phyloP scores from a whole-genome alignment of 495 filamentous ascomycete species.

The Xylaria intraflava region DNA sequence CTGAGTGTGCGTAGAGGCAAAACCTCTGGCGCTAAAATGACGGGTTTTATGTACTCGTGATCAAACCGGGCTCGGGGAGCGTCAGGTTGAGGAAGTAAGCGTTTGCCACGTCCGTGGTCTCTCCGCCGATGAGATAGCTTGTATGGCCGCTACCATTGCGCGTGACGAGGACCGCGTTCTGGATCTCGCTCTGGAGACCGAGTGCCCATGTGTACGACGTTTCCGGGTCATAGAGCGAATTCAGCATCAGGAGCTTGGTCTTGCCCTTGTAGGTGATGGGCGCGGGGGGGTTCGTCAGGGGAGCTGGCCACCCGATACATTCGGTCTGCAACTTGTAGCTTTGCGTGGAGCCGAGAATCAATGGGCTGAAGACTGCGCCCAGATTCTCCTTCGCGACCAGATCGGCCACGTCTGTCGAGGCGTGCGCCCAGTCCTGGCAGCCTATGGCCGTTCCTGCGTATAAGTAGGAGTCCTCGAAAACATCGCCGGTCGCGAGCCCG shows the following conservation, averaged over 20 bases:
- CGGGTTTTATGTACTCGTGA: constrained; percentile 9
- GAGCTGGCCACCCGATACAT: constrained; percentile 36
- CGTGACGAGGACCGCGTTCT: constrained; percentile 29
- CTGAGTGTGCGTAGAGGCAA: too few species aligned
- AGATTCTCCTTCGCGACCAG: constrained; percentile 17
- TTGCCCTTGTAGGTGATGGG: constrained; percentile 18
- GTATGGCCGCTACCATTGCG: constrained; percentile 35
- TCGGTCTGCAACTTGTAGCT: constrained; percentile 22
- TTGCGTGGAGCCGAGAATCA: constrained; percentile 22
- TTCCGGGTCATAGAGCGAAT: constrained; percentile 32
- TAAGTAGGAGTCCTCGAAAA: constrained; percentile 16
- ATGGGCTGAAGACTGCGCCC: constrained; percentile 18
- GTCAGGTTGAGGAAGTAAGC: constrained; percentile 21
- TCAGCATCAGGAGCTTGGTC: constrained; percentile 23
- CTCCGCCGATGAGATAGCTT: constrained; percentile 21
- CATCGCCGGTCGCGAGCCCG: constrained; percentile 16
- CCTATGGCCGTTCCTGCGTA: constrained; percentile 25
- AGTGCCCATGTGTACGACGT: constrained; percentile 33
- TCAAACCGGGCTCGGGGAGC: constrained; percentile 20
- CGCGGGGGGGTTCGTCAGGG: constrained; percentile 24
- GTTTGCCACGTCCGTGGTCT: constrained; percentile 16
- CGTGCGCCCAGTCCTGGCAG: constrained; percentile 33
- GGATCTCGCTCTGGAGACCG: constrained; percentile 22
- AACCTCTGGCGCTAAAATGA: too few species aligned
- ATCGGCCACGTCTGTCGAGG: constrained; percentile 16